Evolutionary conservation across 805 yeast species (phyloP).

Genomic region (Kregervanrija delftensis): DNA sequence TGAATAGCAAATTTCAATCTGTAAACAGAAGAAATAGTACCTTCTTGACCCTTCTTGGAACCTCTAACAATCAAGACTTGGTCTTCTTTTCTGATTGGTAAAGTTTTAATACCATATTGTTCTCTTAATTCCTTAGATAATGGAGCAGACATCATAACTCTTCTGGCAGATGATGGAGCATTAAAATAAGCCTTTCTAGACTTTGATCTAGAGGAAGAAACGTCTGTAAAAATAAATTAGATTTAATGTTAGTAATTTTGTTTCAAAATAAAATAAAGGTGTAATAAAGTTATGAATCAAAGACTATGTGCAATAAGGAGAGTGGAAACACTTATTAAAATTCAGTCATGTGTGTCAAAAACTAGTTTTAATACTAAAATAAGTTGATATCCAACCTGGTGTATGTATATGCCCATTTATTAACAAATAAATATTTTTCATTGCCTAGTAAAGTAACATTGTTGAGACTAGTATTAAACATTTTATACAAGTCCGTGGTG

Average conservation of each 20-base stretch:
- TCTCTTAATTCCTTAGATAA: slow-evolving; percentile 97
- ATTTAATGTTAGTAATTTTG: not conserved
- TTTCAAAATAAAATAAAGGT: not conserved
- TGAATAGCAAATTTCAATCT: slow-evolving; percentile 96
- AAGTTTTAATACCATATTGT: slow-evolving; percentile 90
- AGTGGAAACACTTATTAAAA: too few relatives aligned
- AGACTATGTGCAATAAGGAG: too few relatives aligned
- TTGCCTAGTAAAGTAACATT: too few relatives aligned
- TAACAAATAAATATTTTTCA: too few relatives aligned
- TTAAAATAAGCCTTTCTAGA: slow-evolving; percentile 99
- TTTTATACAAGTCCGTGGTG: too few relatives aligned
- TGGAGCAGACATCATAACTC: slow-evolving; percentile 95
- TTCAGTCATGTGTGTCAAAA: not conserved
- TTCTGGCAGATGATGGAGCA: slow-evolving; percentile 94
- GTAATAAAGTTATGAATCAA: too few relatives aligned
- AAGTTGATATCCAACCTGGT: too few relatives aligned
- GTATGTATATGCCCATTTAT: too few relatives aligned
- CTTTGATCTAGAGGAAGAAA: slow-evolving; percentile 98
- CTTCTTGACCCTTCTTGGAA: slow-evolving; percentile 99
- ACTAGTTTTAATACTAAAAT: not conserved
- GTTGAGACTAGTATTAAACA: too few relatives aligned
- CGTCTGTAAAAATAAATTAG: slow-evolving; percentile 50
- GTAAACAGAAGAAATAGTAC: slow-evolving; percentile 96
- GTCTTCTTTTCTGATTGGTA: slow-evolving; percentile 98
- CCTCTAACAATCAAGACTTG: slow-evolving; percentile 96